phyloP scores from a whole-genome alignment of 1,284 basidiomycete species.

The Inonotus obliquus region DNA sequence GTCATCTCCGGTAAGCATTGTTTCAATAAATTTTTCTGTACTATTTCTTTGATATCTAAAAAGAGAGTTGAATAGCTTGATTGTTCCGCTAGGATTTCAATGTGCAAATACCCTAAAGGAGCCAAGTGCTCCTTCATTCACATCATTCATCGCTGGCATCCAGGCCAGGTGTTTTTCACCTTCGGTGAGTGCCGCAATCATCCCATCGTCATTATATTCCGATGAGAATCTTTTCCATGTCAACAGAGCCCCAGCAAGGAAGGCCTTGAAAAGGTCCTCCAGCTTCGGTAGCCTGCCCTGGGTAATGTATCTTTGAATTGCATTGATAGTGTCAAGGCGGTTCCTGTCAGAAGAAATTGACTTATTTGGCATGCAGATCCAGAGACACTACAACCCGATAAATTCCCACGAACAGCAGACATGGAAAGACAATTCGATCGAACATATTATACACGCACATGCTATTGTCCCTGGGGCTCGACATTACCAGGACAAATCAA shows the following conservation, averaged over 20 bases:
- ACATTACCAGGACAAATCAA: too few relatives aligned
- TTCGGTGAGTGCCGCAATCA: not conserved
- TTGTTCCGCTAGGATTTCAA: not conserved
- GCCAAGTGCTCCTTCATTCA: slow-evolving; percentile 5
- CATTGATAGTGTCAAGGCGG: not conserved
- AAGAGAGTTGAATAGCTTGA: not conserved
- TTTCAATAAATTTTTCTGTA: not conserved
- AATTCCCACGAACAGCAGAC: too few relatives aligned
- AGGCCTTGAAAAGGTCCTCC: not conserved
- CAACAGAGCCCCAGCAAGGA: not conserved
- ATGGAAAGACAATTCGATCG: too few relatives aligned
- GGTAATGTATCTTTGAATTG: not conserved
- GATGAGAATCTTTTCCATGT: not conserved
- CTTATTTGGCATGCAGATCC: too few relatives aligned
- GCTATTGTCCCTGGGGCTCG: too few relatives aligned
- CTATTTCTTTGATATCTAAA: not conserved
- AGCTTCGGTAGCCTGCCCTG: not conserved
- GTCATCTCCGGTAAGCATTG: not conserved
- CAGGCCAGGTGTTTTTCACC: not conserved
- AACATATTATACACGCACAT: too few relatives aligned
- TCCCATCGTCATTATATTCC: not conserved
- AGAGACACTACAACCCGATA: too few relatives aligned
- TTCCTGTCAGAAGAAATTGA: not conserved
- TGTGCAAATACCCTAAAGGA: not conserved
- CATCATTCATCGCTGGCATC: slow-evolving; percentile 11